Base-by-base conservation (phyloP, 1,284 basidiomycete genomes). In the Austroboletus novae-zelandiae region DNA sequence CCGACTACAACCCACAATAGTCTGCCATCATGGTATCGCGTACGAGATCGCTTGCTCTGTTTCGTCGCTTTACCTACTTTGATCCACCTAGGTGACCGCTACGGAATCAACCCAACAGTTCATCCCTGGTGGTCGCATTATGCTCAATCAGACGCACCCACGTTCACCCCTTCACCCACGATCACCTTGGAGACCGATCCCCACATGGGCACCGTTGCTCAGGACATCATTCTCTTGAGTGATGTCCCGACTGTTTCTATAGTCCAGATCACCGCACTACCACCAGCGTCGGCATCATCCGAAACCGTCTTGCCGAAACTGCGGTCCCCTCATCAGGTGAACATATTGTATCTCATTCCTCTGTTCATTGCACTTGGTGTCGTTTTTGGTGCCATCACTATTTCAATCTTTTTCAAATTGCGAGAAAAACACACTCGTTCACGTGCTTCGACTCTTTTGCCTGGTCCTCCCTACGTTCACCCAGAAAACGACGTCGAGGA, bases 391-490 rank as follows among this genome's bases (percentile, higher is more conserved):
- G 59, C 60, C 17, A 58, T 69, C 15, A 51, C 48, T 1, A 55
- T 61, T 5, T 64, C 17, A 6, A 25, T 55, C 4, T 45, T 61
- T 10, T 49, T 66, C 49, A 63, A 63, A 32, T 64, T 60, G 40
- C 54, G 55, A 17, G 47, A 47, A 20, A 50, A 17, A 1, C 40
- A 45, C 18, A 39, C 31, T 13, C 43, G 48, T 18, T 37, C 20
- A 46, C 56, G 55, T 31, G 41, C 46, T 13, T 55, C 62, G 1
- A 49, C 52, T 3, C 60, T 76, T 23, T 51, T 69, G 30, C 56
- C 70, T 5, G 76, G 76, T 2, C 73, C 75, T 13, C 66, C 62
- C 3, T 78, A 77, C 45, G 54, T 51, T 27, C 61, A 70, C 4
- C 61, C 67, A 14, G 54, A 50, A 32, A 58, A 54, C 9, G 54